Percentiles rank a stretch among this genome's conserved stretches.
phyloP scores from a whole-genome alignment of 352 stramenopile genomes.

The Phytopythium delawarense region DNA sequence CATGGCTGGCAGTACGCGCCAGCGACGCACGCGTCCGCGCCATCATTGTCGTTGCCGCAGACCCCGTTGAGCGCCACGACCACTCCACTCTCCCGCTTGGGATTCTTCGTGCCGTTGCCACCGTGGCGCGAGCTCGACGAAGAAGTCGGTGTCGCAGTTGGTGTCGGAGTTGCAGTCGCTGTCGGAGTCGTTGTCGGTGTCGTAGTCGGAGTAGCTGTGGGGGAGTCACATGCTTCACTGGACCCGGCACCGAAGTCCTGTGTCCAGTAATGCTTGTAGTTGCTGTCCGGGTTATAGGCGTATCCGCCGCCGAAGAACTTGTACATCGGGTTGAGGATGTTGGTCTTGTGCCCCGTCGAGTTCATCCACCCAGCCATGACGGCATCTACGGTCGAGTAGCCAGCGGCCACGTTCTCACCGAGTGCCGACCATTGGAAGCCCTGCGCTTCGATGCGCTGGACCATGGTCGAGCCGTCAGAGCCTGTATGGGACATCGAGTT shows the following conservation, averaged over 20 bases:
- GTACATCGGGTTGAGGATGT: slow-evolving; percentile 36
- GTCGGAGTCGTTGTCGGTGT: neutral
- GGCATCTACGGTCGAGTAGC: slow-evolving; percentile 23
- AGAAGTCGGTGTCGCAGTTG: neutral
- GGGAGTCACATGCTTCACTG: neutral
- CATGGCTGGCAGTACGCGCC: slow-evolving; percentile 29
- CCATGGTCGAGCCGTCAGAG: slow-evolving; percentile 10
- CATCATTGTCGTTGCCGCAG: slow-evolving; percentile 17
- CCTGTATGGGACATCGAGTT: slow-evolving; percentile 20
- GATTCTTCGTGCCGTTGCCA: neutral
- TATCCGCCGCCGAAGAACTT: slow-evolving; percentile 27
- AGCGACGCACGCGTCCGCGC: slow-evolving; percentile 8
- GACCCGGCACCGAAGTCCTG: slow-evolving; percentile 42
- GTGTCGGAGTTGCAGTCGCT: neutral
- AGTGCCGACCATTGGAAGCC: slow-evolving; percentile 10
- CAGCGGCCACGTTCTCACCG: slow-evolving; percentile 27
- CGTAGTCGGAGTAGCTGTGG: neutral
- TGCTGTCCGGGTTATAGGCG: slow-evolving; percentile 15
- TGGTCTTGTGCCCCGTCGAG: slow-evolving; percentile 38
- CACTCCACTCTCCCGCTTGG: neutral
- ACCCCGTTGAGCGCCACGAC: neutral
- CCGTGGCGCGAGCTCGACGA: neutral
- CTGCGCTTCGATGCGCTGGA: slow-evolving; percentile 9
- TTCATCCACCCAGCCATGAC: slow-evolving; percentile 59
- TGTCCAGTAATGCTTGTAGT: slow-evolving; percentile 51